Evolutionary conservation across 805 yeast species (phyloP).

Genomic region (Priceomyces medius): DNA sequence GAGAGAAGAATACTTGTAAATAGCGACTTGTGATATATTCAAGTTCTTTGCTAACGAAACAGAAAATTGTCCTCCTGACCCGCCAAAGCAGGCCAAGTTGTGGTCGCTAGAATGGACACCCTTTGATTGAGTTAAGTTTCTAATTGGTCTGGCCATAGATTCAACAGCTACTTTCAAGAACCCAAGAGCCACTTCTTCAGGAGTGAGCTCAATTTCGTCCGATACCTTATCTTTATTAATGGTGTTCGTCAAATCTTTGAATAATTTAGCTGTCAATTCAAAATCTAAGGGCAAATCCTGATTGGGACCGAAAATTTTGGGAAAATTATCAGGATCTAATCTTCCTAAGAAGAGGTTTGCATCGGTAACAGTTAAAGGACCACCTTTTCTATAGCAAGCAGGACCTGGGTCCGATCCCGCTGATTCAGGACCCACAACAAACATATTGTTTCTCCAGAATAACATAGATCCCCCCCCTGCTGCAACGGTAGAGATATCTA

Average conservation of each 20-base stretch:
- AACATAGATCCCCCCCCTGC: slow-evolving; percentile 42
- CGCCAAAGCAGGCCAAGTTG: slow-evolving; percentile 35
- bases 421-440: slow-evolving; percentile 82
- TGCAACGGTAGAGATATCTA: slow-evolving; percentile 42
- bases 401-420: slow-evolving; percentile 92
- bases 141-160: slow-evolving; percentile 34
- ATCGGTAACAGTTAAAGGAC: slow-evolving; percentile 82
- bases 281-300: slow-evolving; percentile 59
- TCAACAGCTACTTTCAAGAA: slow-evolving; percentile 35
- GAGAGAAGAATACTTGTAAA: slow-evolving; percentile 34
- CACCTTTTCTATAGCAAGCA: slow-evolving; percentile 80
- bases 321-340: slow-evolving; percentile 70
- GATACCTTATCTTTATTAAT: slow-evolving; percentile 40
- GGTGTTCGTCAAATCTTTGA: slow-evolving; percentile 44
- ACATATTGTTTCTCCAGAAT: slow-evolving; percentile 31
- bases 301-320: slow-evolving; percentile 78
- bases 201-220: slow-evolving; percentile 18
- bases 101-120: slow-evolving; percentile 31
- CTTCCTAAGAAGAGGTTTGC: slow-evolving; percentile 76
- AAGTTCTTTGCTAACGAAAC: slow-evolving; percentile 29
- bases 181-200: slow-evolving; percentile 34
- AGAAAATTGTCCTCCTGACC: slow-evolving; percentile 38
- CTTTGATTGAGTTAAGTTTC: slow-evolving; percentile 36
- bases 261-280: slow-evolving; percentile 48
- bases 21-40: slow-evolving; percentile 27